Evolutionary conservation across 345 rosid species (phyloP).

Genomic region (Microcos paniculata): DNA sequence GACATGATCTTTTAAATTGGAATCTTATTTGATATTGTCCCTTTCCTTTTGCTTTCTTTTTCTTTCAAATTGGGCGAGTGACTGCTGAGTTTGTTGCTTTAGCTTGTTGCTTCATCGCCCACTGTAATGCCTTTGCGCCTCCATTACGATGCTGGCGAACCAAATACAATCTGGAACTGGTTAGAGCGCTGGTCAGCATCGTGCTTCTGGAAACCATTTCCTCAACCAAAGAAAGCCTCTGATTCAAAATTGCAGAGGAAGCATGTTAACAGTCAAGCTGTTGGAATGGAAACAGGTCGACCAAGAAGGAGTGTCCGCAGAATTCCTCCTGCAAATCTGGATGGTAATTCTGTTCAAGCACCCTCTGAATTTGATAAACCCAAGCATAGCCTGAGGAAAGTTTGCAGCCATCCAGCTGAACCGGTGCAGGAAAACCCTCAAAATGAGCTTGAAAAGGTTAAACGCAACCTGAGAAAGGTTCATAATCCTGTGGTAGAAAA

Average conservation of each 20-base stretch:
- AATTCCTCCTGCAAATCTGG: slow-evolving; percentile 55
- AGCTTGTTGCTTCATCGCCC: slow-evolving; percentile 82
- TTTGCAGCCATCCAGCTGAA: slow-evolving; percentile 56
- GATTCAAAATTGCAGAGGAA: slow-evolving; percentile 51
- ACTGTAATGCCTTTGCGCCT: slow-evolving; percentile 57
- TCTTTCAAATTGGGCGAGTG: slow-evolving; percentile 11
- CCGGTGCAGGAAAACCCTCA: slow-evolving; percentile 68
- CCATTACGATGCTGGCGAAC: slow-evolving; percentile 47
- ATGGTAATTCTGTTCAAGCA: slow-evolving; percentile 36
- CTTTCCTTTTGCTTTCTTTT: neutral
- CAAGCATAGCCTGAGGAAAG: slow-evolving; percentile 62
- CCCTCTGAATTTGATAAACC: slow-evolving; percentile 66
- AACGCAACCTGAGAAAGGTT: slow-evolving; percentile 86
- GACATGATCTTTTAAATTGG: neutral
- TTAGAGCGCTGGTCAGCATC: slow-evolving; percentile 81
- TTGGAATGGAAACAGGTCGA: slow-evolving; percentile 56
- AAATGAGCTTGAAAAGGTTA: slow-evolving; percentile 86
- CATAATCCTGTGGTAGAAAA: slow-evolving; percentile 66
- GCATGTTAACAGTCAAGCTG: slow-evolving; percentile 42
- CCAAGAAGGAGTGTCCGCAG: slow-evolving; percentile 64
- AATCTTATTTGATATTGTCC: neutral
- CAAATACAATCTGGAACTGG: slow-evolving; percentile 75
- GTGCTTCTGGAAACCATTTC: slow-evolving; percentile 67
- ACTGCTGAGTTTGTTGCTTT: slow-evolving; percentile 32
- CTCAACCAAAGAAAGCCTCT: slow-evolving; percentile 52